These are phyloP conservation scores for Westerdykella aurantiaca DNA, from an alignment of 2,329 filamentous ascomycete genomes.

Conservation along the genomic window DNA sequence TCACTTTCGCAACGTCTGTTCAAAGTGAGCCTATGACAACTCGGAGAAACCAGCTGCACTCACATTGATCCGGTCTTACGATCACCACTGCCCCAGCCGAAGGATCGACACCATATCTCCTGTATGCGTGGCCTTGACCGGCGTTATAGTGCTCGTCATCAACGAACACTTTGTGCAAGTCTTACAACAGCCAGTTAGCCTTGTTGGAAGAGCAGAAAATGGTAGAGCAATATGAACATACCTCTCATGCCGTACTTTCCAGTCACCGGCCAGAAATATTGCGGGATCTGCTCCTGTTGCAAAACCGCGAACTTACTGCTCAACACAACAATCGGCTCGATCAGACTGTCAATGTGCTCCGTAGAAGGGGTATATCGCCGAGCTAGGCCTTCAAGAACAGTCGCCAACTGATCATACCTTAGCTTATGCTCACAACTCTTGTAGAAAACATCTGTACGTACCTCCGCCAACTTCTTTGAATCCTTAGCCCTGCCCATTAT, in stretches of 20 bases:
- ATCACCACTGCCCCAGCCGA: slow-evolving; percentile 41
- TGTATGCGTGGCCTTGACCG: slow-evolving; percentile 54
- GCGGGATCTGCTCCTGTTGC: slow-evolving; percentile 50
- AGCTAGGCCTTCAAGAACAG: slow-evolving; percentile 26
- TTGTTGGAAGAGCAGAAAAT: background rate
- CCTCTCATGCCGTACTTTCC: slow-evolving; percentile 53
- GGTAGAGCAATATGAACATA: slow-evolving; percentile 21
- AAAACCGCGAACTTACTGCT: slow-evolving; percentile 44
- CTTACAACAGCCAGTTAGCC: slow-evolving; percentile 27
- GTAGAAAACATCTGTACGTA: background rate
- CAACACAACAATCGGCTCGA: slow-evolving; percentile 54
- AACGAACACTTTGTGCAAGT: slow-evolving; percentile 56
- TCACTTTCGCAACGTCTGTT: slow-evolving; percentile 28
- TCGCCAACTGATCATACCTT: slow-evolving; percentile 13
- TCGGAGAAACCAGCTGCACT: slow-evolving; percentile 20
- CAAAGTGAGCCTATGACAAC: background rate
- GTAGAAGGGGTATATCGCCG: slow-evolving; percentile 40
- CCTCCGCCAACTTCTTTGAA: slow-evolving; percentile 6
- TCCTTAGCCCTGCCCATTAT: slow-evolving; percentile 14
- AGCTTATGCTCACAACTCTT: background rate
- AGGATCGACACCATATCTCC: slow-evolving; percentile 48
- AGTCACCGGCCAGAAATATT: slow-evolving; percentile 51
- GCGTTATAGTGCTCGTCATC: slow-evolving; percentile 53
- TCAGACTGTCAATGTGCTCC: slow-evolving; percentile 49
- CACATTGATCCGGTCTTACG: slow-evolving; percentile 58